Base-by-base conservation (phyloP, 2,329 filamentous ascomycete genomes). In the Ascochyta viciae-villosae region DNA sequence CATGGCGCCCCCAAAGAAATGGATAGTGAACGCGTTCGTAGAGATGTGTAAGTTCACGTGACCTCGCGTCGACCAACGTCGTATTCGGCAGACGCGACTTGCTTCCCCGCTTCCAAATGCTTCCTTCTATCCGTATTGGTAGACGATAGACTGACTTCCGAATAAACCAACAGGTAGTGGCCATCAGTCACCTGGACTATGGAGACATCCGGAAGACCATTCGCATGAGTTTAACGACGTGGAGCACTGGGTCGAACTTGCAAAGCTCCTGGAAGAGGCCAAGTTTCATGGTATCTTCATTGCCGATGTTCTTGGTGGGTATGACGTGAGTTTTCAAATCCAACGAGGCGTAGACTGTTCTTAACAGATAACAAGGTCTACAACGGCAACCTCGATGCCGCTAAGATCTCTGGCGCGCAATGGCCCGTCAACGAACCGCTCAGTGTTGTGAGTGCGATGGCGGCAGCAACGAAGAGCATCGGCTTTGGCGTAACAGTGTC, bases 381-480 rank as follows among this genome's bases (percentile, higher is more conserved):
- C 74, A 85, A 85, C 56, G 83, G 86, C 4, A 87, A 84, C 57
- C 78, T 89, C 3, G 81, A 83, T 3, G 83, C 87, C 0, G 85
- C 86, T 0, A 82, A 89, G 44, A 71, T 80, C 0, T 84, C 85
- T 0, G 88, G 86, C 1, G 85, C 87, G 0, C 88, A 90, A 71
- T 90, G 86, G 82, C 88, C 88, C 0, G 85, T 89, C n/a, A 89
- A 88, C 57, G 87, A 90, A 68, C 87, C 87, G 0, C 67, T 90
- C 1, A 81, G 83, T 1, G 81, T 87, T 2, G 79, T 90, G 0
- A 81, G 87, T 2, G 86, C 87, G 2, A 88, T 90, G 86, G 87
- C 87, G 0, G 87, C 87, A 1, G 87, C 80, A 0, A 90, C 88
- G 0, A 82, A 84, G 60, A 88, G 80, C 54, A 82, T 91, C n/a